These are phyloP conservation scores for Trichoderma sp. DNA, from an alignment of 2,329 filamentous ascomycete species.

Conservation along the genomic window DNA sequence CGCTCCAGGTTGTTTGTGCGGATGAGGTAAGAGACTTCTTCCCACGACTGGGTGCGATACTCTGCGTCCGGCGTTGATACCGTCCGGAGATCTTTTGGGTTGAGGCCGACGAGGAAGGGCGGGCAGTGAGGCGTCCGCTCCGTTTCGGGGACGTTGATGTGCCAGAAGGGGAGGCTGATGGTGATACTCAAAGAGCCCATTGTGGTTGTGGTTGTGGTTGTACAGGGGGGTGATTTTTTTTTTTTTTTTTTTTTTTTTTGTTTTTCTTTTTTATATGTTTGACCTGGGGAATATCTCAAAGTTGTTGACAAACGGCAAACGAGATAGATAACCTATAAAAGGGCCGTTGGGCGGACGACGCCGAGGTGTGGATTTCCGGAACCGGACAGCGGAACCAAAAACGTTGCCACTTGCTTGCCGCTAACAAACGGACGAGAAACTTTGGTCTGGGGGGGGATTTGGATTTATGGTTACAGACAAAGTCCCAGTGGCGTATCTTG, in stretches of 20 bases:
- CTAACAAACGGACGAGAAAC: background rate
- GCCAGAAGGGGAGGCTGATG: conserved; percentile 67
- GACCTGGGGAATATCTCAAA: background rate
- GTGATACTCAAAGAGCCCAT: conserved; percentile 43
- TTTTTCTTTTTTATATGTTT: background rate
- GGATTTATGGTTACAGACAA: background rate
- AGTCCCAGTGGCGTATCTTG: background rate
- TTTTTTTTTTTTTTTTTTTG: background rate
- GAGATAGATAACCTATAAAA: background rate
- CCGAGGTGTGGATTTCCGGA: conserved; percentile 9
- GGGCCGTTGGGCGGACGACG: background rate
- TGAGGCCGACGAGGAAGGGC: conserved; percentile 63
- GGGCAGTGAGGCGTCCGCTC: conserved; percentile 70
- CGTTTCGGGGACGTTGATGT: conserved; percentile 70
- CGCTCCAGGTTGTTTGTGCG: conserved; percentile 67
- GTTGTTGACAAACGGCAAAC: background rate
- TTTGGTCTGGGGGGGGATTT: background rate
- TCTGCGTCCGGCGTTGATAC: conserved; percentile 69
- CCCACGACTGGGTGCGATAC: conserved; percentile 68
- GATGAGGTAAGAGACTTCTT: conserved; percentile 65
- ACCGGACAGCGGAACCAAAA: background rate
- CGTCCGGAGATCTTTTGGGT: conserved; percentile 68
- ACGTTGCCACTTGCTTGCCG: conserved; percentile 11
- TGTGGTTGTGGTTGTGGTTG: background rate
- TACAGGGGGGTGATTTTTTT: background rate